A percentile compares a stretch with the other conserved stretches of the same genome.
phyloP scores from a whole-genome alignment of 2,329 filamentous ascomycete genomes.

The Trichophyton schoenleinii region DNA sequence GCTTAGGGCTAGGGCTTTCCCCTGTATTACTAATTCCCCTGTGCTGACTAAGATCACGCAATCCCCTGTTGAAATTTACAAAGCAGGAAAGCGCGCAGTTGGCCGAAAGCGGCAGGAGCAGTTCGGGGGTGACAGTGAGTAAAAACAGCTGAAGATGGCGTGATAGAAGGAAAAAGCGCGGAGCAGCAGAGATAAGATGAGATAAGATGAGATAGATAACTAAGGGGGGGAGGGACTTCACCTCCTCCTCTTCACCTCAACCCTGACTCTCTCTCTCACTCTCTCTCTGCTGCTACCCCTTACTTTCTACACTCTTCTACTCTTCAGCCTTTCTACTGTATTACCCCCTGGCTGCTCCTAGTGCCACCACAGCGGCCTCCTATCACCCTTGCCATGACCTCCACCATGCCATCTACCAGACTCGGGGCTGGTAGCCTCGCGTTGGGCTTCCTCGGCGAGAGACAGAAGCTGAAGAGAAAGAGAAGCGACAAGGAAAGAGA shows the following conservation, averaged over 20 bases:
- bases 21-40: neutral
- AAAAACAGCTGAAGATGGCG: neutral
- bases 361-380: slow-evolving; percentile 36
- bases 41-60: neutral
- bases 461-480: neutral
- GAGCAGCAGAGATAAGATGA: neutral
- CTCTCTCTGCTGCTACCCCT: neutral
- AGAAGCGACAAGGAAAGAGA: neutral
- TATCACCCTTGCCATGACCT: slow-evolving; percentile 60
- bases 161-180: neutral
- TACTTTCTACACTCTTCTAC: neutral
- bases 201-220: neutral
- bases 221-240: neutral
- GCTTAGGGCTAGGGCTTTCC: neutral
- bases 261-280: neutral
- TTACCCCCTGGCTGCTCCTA: neutral
- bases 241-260: slow-evolving; percentile 2
- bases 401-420: neutral
- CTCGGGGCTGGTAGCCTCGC: neutral
- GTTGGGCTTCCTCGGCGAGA: neutral
- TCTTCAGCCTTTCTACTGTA: too few relatives aligned
- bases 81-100: neutral
- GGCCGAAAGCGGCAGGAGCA: neutral
- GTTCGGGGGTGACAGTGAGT: neutral
- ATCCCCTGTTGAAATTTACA: neutral